These are phyloP conservation scores for Aspergillus sp. DNA, from an alignment of 2,329 filamentous ascomycete species.

Conservation along the genomic window DNA sequence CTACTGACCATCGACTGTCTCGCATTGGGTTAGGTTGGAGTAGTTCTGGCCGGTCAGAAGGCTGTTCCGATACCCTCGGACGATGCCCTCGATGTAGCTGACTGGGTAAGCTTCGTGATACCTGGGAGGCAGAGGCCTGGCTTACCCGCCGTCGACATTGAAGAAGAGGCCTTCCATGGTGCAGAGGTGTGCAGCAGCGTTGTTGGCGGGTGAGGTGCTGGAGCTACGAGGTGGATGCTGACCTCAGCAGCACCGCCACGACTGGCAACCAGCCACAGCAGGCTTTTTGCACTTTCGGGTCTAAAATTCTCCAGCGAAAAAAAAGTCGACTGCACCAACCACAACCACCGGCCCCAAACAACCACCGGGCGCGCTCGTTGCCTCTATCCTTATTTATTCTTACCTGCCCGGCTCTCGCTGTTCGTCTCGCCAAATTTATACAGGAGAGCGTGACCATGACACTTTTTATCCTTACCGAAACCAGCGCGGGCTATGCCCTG, in stretches of 20 bases:
- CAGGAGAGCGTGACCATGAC: slow-evolving; percentile 52
- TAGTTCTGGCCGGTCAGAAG: slow-evolving; percentile 87
- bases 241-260: slow-evolving; percentile 21
- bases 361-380: slow-evolving; percentile 19
- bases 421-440: slow-evolving; percentile 10
- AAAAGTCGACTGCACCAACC: too few species aligned
- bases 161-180: slow-evolving; percentile 86
- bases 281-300: slow-evolving; percentile 25
- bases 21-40: slow-evolving; percentile 92
- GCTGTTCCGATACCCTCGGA: slow-evolving; percentile 90
- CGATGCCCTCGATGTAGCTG: slow-evolving; percentile 94
- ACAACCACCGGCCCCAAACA: slow-evolving; percentile 9
- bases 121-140: slow-evolving; percentile 1
- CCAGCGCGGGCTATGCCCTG: slow-evolving; percentile 91
- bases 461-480: slow-evolving; percentile 89
- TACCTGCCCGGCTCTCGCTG: slow-evolving; percentile 13
- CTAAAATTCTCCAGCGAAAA: slow-evolving; percentile 24
- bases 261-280: slow-evolving; percentile 22
- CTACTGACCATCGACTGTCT: slow-evolving; percentile 79
- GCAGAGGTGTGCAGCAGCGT: slow-evolving; percentile 5
- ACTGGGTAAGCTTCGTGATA: not conserved
- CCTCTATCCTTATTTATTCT: slow-evolving; percentile 14
- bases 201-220: not conserved
- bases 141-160: slow-evolving; percentile 86
- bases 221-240: slow-evolving; percentile 8